These are phyloP conservation scores for Cordyceps javanica DNA, from an alignment of 2,329 filamentous ascomycete genomes.

Conservation along the genomic window DNA sequence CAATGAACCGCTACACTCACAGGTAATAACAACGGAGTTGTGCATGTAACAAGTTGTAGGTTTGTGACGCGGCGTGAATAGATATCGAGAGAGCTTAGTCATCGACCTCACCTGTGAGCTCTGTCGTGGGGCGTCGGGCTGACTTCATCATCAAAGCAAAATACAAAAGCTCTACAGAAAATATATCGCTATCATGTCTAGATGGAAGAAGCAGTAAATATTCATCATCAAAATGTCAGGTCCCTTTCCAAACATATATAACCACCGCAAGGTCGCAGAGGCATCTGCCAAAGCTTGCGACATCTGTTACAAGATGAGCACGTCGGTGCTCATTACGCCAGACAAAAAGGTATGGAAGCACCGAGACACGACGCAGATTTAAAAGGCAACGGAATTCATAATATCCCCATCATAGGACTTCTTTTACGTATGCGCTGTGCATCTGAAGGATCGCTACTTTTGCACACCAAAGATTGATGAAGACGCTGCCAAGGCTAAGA, in stretches of 20 bases:
- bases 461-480: slow-evolving; percentile 69
- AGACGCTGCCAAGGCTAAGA: slow-evolving; percentile 55
- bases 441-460: slow-evolving; percentile 79
- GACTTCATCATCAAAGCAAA: not conserved
- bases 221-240: slow-evolving; percentile 32
- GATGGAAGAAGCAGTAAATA: not conserved
- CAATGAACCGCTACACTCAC: too few species aligned
- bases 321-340: slow-evolving; percentile 80
- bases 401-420: slow-evolving; percentile 52
- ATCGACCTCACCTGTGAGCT: not conserved
- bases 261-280: slow-evolving; percentile 81
- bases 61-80: not conserved
- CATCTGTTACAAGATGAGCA: slow-evolving; percentile 84
- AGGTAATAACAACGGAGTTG: too few species aligned
- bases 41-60: not conserved
- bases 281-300: slow-evolving; percentile 78
- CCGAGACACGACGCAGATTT: not conserved
- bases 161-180: not conserved
- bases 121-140: not conserved
- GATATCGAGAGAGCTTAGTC: not conserved
- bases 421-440: slow-evolving; percentile 82
- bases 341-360: slow-evolving; percentile 68
- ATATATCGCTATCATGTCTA: not conserved
- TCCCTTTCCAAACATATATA: slow-evolving; percentile 69
- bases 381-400: not conserved